Percentiles rank a stretch among this genome's conserved stretches.
phyloP scores from a whole-genome alignment of 2,329 filamentous ascomycete genomes.

The Fusarium zealandicum region DNA sequence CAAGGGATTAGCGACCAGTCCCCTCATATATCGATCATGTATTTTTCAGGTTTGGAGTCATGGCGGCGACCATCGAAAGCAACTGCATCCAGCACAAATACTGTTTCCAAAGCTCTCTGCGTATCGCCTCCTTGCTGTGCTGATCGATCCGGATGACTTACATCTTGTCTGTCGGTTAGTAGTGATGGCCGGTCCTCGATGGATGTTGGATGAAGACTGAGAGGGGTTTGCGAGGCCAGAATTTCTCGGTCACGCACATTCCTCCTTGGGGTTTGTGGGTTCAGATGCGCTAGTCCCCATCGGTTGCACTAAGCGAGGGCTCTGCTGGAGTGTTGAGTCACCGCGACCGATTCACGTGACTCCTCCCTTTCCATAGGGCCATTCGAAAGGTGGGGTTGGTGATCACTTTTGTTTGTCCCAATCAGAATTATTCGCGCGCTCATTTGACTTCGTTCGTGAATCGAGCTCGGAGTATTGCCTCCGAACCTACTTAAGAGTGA shows the following conservation, averaged over 20 bases:
- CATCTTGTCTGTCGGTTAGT: conserved; percentile 54
- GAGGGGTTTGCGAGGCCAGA: conserved; percentile 51
- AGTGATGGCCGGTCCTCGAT: conserved; percentile 53
- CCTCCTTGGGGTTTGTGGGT: conserved; percentile 52
- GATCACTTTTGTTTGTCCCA: not conserved
- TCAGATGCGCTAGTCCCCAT: conserved; percentile 48
- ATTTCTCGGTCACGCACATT: conserved; percentile 51
- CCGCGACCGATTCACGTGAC: conserved; percentile 36
- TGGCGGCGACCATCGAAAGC: conserved; percentile 31
- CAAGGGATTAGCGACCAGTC: conserved; percentile 42
- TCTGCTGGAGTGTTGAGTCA: conserved; percentile 44
- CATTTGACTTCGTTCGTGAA: conserved; percentile 2
- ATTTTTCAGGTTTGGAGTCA: conserved; percentile 11
- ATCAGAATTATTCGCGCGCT: conserved; percentile 5
- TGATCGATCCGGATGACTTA: conserved; percentile 46
- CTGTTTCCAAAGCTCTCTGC: conserved; percentile 21
- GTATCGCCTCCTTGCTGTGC: conserved; percentile 21
- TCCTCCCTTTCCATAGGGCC: conserved; percentile 2
- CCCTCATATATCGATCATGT: conserved; percentile 20
- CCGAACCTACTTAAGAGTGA: not conserved
- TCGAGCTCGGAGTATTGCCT: conserved; percentile 3
- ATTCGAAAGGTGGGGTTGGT: conserved; percentile 1
- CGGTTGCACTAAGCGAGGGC: conserved; percentile 51
- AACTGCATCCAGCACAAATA: conserved; percentile 23
- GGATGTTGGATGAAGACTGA: conserved; percentile 48